These are phyloP conservation scores for Helichrysum umbraculigerum DNA, from an alignment of 129 eudicot species.

Conservation along the genomic window DNA sequence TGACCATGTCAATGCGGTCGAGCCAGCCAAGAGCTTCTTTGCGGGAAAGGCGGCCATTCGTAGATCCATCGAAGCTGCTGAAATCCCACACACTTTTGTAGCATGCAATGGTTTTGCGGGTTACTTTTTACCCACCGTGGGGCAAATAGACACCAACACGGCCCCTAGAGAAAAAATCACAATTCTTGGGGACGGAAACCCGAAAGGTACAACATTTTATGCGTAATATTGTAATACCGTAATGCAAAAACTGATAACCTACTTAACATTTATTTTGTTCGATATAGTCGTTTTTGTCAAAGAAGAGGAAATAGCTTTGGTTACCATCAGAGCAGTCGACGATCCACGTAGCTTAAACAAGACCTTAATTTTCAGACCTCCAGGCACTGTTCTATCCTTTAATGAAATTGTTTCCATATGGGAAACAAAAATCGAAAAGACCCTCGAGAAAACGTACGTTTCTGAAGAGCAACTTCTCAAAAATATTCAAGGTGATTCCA, in stretches of 20 bases:
- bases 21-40: conserved; percentile 45
- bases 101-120: conserved; percentile 44
- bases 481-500: conserved; percentile 52
- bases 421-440: conserved; percentile 76
- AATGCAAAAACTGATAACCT: neutral
- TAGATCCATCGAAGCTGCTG: conserved; percentile 47
- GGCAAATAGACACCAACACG: conserved; percentile 33
- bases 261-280: neutral
- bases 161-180: conserved; percentile 46
- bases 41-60: conserved; percentile 42
- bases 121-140: conserved; percentile 41
- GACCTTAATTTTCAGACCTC: conserved; percentile 59
- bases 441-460: conserved; percentile 48
- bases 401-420: conserved; percentile 63
- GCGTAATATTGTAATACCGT: neutral
- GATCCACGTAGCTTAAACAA: conserved; percentile 81
- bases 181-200: conserved; percentile 47
- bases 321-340: conserved; percentile 70
- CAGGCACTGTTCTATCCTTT: conserved; percentile 45
- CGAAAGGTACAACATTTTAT: conserved; percentile 34
- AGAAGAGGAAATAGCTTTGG: conserved; percentile 68
- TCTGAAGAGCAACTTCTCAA: conserved; percentile 63
- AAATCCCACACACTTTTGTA: conserved; percentile 51
- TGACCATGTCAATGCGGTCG: conserved; percentile 49
- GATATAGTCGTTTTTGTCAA: conserved; percentile 49